These are phyloP conservation scores for Creolimax fragrantissima DNA, from an alignment of 78 protist genomes.

Conservation along the genomic window DNA sequence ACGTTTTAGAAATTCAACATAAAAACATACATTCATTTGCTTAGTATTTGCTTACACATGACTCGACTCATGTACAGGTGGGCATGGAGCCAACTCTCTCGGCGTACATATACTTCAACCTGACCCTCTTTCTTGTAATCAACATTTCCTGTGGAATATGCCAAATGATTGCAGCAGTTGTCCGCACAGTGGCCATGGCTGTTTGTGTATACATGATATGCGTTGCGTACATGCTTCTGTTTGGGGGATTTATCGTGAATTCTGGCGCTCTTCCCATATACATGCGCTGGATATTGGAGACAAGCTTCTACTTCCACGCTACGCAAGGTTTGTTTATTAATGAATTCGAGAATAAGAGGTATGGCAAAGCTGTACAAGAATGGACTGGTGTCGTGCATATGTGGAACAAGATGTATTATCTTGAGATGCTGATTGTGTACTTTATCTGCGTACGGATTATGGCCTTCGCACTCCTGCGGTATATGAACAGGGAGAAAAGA, in stretches of 20 bases:
- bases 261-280: neutral
- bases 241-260: slow-evolving; percentile 16
- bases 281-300: neutral
- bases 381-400: neutral
- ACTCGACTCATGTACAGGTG: neutral
- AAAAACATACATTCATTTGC: too few relatives aligned
- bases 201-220: slow-evolving; percentile 8
- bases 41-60: neutral
- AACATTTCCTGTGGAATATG: slow-evolving; percentile 12
- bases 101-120: neutral
- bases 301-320: neutral
- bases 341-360: slow-evolving; percentile 4
- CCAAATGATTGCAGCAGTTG: slow-evolving; percentile 20
- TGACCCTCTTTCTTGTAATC: neutral
- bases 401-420: neutral
- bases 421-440: slow-evolving; percentile 2
- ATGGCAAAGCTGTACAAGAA: neutral
- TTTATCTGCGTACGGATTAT: neutral
- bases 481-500: neutral
- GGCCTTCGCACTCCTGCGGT: neutral
- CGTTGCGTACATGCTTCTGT: slow-evolving; percentile 13
- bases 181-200: neutral
- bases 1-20: too few relatives aligned
- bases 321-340: slow-evolving; percentile 13
- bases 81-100: neutral